phyloP scores from a whole-genome alignment of 1,139 yeast genomes.

The Lodderomyces theae region DNA sequence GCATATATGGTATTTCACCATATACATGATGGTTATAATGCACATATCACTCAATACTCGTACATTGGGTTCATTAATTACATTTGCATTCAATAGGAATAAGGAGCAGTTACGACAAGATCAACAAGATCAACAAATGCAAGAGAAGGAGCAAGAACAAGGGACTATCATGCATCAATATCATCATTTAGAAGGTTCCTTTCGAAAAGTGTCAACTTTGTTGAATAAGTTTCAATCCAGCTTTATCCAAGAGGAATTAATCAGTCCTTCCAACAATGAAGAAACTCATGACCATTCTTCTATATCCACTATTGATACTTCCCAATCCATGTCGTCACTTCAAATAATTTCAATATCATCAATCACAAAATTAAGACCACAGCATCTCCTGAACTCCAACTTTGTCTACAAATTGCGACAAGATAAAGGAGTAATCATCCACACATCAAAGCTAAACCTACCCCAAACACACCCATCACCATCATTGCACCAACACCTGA shows the following conservation, averaged over 20 bases:
- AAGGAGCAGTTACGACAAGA: no score
- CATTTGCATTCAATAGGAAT: background rate
- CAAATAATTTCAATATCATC: background rate
- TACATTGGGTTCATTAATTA: no score
- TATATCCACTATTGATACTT: background rate
- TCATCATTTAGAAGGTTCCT: no score
- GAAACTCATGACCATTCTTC: no score
- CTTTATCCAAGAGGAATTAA: no score
- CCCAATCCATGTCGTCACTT: background rate
- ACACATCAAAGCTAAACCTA: constrained; percentile 4
- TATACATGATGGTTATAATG: background rate
- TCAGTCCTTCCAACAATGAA: no score
- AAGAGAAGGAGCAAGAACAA: background rate
- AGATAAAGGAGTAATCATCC: constrained; percentile 7
- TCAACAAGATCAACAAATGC: background rate
- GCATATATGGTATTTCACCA: constrained; percentile 3
- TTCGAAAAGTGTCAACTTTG: no score
- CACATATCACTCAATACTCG: background rate
- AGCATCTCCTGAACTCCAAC: background rate
- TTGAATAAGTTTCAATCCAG: no score
- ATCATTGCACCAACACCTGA: background rate
- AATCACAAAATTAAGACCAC: background rate
- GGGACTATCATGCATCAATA: no score
- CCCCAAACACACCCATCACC: background rate
- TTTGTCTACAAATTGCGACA: constrained; percentile 8